phyloP scores from a whole-genome alignment of 2,329 filamentous ascomycete species.

The Fusarium musae region DNA sequence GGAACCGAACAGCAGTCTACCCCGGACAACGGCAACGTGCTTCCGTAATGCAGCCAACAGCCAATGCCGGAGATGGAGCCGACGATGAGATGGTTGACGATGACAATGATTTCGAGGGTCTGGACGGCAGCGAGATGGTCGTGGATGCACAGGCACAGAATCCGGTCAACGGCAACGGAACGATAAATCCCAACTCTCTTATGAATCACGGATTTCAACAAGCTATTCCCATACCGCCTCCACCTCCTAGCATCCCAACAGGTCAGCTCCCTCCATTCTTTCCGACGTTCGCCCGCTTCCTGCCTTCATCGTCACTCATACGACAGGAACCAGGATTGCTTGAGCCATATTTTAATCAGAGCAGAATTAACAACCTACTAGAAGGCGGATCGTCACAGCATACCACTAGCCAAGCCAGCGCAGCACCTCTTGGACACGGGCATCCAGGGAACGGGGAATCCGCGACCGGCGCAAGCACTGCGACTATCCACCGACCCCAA shows the following conservation, averaged over 20 bases:
- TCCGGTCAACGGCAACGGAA: conserved; percentile 29
- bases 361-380: conserved; percentile 46
- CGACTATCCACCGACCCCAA: conserved; percentile 48
- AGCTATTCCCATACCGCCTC: conserved; percentile 45
- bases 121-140: conserved; percentile 54
- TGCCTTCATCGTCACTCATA: conserved; percentile 30
- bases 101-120: conserved; percentile 57
- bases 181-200: conserved; percentile 3
- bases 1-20: conserved; percentile 20
- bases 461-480: conserved; percentile 51
- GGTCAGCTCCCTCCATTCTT: conserved; percentile 40
- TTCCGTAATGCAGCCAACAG: conserved; percentile 9
- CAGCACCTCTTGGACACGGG: conserved; percentile 44
- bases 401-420: conserved; percentile 42
- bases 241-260: conserved; percentile 36
- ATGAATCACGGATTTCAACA: conserved; percentile 33
- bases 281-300: conserved; percentile 29
- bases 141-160: conserved; percentile 49
- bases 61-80: conserved; percentile 46
- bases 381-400: conserved; percentile 37
- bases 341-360: conserved; percentile 40
- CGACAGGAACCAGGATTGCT: conserved; percentile 31
- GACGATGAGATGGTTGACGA: conserved; percentile 58
- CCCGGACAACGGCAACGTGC: conserved; percentile 11
- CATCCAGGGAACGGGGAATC: conserved; percentile 40